Evolutionary conservation across 441 rosid species (phyloP), one percentile per base, ranked within the genome.

Genomic region (Erodium texanum): DNA sequence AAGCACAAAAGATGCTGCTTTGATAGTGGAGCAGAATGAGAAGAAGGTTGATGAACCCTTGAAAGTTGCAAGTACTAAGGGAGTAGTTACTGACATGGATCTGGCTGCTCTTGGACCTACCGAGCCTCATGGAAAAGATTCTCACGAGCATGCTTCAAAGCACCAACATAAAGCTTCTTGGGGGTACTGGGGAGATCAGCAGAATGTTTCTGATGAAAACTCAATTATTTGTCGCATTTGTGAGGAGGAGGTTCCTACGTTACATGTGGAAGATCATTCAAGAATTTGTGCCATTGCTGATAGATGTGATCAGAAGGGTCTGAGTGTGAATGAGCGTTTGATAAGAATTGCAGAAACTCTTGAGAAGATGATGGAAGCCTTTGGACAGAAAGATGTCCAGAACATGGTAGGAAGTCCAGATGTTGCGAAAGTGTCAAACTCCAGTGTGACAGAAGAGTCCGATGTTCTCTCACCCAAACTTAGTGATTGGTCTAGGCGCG

Each of bases 221-320:
- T 88, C 96, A 71, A 94, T 94, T 64, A 92, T 94, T 71, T 94
- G 99, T 70, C 93, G 99, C 67, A 94, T 94, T 78, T 94, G 97
- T 62, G 99, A 91, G 84, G 97, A 94, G 85, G 97, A 89, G 79
- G 96, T 94, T 77, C 89, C 87, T 58, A 94, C 99, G 48, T 80
- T 80, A 67, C 77, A 83, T 66, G 96, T 94, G 48, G 99, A 94
- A 82, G 97, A 89, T 70, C 99, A 94, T 79, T 94, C 96, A 70
- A 86, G 85, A 84, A 83, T 94, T 66, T 94, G 99, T 87, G 87
- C 99, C 48, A 76, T 92, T 73, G 92, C 94, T 78, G 97, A 94
- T 87, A 84, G 89, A 66, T 94, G 87, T 50, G 99, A 94, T 79
- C 96, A 87, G 82, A 85, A 79, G 67, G 96, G 97, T 71, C 72